Conservation (phyloP, 2,329 filamentous ascomycete species). For the Botryotinia narcissicola region DNA sequence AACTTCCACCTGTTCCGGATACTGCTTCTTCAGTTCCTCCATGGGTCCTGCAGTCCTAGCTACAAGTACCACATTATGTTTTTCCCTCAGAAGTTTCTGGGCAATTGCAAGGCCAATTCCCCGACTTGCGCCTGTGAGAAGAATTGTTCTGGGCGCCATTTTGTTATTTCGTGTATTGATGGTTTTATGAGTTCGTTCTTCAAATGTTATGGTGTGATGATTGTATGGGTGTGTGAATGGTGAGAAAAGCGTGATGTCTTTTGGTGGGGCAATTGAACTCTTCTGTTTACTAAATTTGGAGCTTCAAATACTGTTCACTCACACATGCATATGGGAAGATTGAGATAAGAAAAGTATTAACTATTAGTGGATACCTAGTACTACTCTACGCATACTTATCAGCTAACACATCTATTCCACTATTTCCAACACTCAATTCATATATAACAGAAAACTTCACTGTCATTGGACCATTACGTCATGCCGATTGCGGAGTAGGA, state of each 20-base stretch:
- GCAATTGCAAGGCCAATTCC: constrained; percentile 60
- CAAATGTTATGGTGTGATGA: background rate
- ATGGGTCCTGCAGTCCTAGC: constrained; percentile 53
- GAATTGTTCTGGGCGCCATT: constrained; percentile 62
- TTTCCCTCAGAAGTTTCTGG: constrained; percentile 49
- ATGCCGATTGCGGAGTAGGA: background rate
- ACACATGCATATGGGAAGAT: background rate
- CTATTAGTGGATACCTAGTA: background rate
- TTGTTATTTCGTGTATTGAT: constrained; percentile 36
- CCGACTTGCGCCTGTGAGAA: constrained; percentile 65
- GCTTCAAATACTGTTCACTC: background rate
- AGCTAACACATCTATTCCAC: too few relatives aligned
- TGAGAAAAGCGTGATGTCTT: background rate
- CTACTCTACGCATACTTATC: background rate
- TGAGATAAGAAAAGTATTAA: background rate
- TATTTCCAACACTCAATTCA: background rate
- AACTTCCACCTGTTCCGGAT: constrained; percentile 54
- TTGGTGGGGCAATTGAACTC: constrained; percentile 7
- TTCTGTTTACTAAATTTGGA: background rate
- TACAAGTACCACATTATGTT: constrained; percentile 59
- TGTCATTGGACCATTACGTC: background rate
- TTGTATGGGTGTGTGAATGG: background rate
- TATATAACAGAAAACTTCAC: background rate
- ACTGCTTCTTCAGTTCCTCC: constrained; percentile 50
- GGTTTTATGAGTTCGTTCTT: background rate